These are phyloP conservation scores for Botrytis sinoallii DNA, from an alignment of 2,329 filamentous ascomycete species.

Conservation along the genomic window DNA sequence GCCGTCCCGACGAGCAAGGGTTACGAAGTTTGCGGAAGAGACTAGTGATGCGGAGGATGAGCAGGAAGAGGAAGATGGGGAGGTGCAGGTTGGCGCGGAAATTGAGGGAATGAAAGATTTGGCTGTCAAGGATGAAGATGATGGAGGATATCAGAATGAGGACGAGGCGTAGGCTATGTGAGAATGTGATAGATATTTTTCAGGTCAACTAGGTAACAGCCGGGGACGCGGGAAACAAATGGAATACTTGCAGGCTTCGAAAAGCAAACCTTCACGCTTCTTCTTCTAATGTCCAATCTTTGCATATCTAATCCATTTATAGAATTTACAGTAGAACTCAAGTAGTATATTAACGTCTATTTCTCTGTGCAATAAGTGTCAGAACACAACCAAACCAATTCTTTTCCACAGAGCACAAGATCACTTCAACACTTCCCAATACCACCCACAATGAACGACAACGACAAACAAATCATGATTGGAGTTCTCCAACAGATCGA, in stretches of 20 bases:
- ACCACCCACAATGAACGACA: background rate
- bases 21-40: background rate
- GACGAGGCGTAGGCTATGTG: background rate
- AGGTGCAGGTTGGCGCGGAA: background rate
- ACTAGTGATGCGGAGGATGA: slow-evolving; percentile 6
- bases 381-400: background rate
- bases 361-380: background rate
- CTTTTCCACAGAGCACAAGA: too few species aligned
- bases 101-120: background rate
- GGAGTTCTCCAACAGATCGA: background rate
- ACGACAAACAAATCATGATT: background rate
- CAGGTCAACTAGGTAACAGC: background rate
- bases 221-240: background rate
- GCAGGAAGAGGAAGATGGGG: background rate
- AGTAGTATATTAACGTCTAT: background rate
- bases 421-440: too few species aligned
- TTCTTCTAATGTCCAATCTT: background rate
- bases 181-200: background rate
- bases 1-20: background rate
- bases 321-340: background rate
- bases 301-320: background rate
- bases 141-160: background rate
- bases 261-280: background rate
- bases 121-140: background rate
- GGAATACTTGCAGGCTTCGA: background rate